Conservation (phyloP, 2,329 filamentous ascomycete species). For the Orbilia ellipsospora region DNA sequence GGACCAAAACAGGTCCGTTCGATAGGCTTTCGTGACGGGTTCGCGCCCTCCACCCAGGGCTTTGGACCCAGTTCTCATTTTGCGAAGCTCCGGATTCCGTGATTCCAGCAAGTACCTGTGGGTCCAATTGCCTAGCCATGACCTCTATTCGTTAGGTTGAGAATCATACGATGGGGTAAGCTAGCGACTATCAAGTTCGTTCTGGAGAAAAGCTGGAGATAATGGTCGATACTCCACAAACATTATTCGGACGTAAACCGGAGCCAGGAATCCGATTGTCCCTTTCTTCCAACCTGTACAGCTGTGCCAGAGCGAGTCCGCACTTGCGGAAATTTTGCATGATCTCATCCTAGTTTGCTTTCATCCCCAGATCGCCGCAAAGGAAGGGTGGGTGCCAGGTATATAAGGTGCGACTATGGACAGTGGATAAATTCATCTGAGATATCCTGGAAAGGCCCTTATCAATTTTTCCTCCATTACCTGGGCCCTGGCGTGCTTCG, state of each 20-base stretch:
- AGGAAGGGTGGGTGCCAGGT: slow-evolving; percentile 44
- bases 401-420: slow-evolving; percentile 41
- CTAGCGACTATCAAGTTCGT: slow-evolving; percentile 5
- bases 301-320: slow-evolving; percentile 29
- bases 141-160: slow-evolving; percentile 45
- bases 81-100: slow-evolving; percentile 45
- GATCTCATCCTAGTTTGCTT: slow-evolving; percentile 54
- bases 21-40: slow-evolving; percentile 47
- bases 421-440: slow-evolving; percentile 51
- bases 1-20: slow-evolving; percentile 51
- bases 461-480: slow-evolving; percentile 45
- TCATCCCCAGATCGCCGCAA: slow-evolving; percentile 52
- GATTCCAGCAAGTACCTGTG: slow-evolving; percentile 27
- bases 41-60: slow-evolving; percentile 35
- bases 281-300: slow-evolving; percentile 25
- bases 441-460: slow-evolving; percentile 49
- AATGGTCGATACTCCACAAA: slow-evolving; percentile 46
- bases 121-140: slow-evolving; percentile 41
- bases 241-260: slow-evolving; percentile 54
- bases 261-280: slow-evolving; percentile 49
- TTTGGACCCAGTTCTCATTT: slow-evolving; percentile 24
- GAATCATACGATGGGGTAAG: slow-evolving; percentile 53
- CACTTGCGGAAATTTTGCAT: slow-evolving; percentile 56
- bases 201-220: slow-evolving; percentile 8
- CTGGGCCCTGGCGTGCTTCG: slow-evolving; percentile 30